Conservation (phyloP, 306 rosid genomes). For the Rosa rugosa region DNA sequence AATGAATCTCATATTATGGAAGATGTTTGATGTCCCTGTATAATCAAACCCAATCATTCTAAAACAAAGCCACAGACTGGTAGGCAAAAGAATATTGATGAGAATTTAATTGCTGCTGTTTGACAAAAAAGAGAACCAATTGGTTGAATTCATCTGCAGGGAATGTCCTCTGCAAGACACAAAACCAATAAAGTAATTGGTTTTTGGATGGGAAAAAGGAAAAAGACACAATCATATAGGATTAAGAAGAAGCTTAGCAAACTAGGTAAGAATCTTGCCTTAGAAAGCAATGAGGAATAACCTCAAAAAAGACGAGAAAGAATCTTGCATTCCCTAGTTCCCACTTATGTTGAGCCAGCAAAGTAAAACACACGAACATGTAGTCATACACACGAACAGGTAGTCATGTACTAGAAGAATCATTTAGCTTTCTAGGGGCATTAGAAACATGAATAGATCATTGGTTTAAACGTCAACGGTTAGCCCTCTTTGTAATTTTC, state of each 20-base stretch:
- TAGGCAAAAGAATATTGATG: not conserved
- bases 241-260: not conserved
- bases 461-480: constrained; percentile 7
- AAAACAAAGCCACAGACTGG: not conserved
- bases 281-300: constrained; percentile 3
- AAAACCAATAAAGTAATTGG: no score
- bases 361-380: not conserved
- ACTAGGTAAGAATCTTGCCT: constrained; percentile 3
- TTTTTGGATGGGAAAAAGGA: not conserved
- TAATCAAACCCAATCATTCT: not conserved
- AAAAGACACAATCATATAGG: not conserved
- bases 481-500: not conserved
- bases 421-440: not conserved
- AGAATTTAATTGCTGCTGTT: not conserved
- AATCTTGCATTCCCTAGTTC: not conserved
- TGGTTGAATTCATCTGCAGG: not conserved
- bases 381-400: not conserved
- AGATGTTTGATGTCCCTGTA: not conserved
- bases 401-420: not conserved
- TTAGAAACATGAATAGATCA: not conserved
- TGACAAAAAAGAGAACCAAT: not conserved
- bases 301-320: not conserved
- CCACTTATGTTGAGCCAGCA: not conserved
- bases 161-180: not conserved
- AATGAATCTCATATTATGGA: constrained; percentile 1